Base-by-base conservation (phyloP, 2,329 filamentous ascomycete species). In the Penicillium sp. region DNA sequence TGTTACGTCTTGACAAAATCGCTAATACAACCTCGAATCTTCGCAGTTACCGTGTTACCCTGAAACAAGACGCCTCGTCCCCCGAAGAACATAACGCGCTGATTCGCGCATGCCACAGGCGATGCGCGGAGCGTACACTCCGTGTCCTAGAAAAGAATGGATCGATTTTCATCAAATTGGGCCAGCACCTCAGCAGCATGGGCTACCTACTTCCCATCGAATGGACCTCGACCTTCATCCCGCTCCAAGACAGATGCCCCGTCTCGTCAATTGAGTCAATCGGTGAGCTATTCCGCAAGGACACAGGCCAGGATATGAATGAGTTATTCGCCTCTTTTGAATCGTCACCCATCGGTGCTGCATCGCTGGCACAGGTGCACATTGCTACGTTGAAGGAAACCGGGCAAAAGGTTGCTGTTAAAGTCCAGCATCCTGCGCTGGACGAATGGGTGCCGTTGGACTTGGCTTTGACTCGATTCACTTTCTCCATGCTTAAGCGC, bases 121-220 rank as follows among this genome's bases (percentile, higher is more conserved):
- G 94, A 75, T 99, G 94, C 77, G 94, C 94, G 31, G 84, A 91
- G 68, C 86, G 94, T 61, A 97, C 94, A 1, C 80, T 97, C 42
- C 84, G 83, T 57, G 93, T 95, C 2, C 79, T 97, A 63, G 94
- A 99, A 81, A 91, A 90, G 81, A 97, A 97, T 75, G 94, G 95
- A 27, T 96, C 93, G 29, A 96, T 99, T 62, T 99, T 97, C 69
- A 97, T 99, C 74, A 99, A 99, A 77, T 80, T 99, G 40, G 94
- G 94, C 8, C 94, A 99, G 70, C 94, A 99, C 77, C 76, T 99
- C 76, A 96, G 91, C 74, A 93, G 91, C 63, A 90, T 97, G 89
- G 95, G 94, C 71, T 97, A 97, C 73, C 83, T 97, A 10, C 82
- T 97, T 10, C 93, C 93, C 2, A 77, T 84, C 50, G 93, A 97